Evolutionary conservation across 768 basidiomycete genomes (phyloP), one percentile per base, ranked within the genome.

Genomic region (Leucogyrophana mollusca): DNA sequence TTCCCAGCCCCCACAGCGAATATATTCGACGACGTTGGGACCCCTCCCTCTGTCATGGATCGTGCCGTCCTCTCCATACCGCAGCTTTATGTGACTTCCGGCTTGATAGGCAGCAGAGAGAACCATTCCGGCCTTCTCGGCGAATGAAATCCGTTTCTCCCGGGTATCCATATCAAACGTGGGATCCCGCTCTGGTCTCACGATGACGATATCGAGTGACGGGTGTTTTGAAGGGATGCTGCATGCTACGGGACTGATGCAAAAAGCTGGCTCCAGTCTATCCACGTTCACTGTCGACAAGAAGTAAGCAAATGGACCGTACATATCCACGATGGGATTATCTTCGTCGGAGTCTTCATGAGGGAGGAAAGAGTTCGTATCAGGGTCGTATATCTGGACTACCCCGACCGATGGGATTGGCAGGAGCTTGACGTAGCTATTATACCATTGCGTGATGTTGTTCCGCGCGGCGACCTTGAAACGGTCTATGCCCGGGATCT

Each of bases 261-360:
- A 74, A 62, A 97, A 95, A 10, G 71, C 61, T 4, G 88, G 80
- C 64, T 98, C 95, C 53, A 98, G 72, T 10, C 95, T 77, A 65
- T 92, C 89, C 34, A 88, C 88, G 50, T 92, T 89, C 43, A 87
- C 74, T 0, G 88, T 86, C 8, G 87, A 80, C 20, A 94, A 66
- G 61, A 96, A 89, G 67, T 97, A 98, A 21, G 77, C 73, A 58
- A 94, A 96, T 4, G 92, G 92, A 2, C 92, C 94, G 3, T 73
- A 56, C 9, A 92, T 51, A 30, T 74, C 70, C 10, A 80, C 59
- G n/a, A 68, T 57, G 2, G 71, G 62, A 33, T 65, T 56, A 14
- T 63, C 60, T 34, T 65, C 52, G 43, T 60, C 48, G 9, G 65
- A 65, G 11, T 67, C 62, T 2, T 66, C 64, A 54, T 72, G 66